A percentile compares a stretch with the other conserved stretches of the same genome.
These are phyloP conservation scores for Alternaria infectoria DNA, from an alignment of 2,329 filamentous ascomycete genomes.

Conservation along the genomic window DNA sequence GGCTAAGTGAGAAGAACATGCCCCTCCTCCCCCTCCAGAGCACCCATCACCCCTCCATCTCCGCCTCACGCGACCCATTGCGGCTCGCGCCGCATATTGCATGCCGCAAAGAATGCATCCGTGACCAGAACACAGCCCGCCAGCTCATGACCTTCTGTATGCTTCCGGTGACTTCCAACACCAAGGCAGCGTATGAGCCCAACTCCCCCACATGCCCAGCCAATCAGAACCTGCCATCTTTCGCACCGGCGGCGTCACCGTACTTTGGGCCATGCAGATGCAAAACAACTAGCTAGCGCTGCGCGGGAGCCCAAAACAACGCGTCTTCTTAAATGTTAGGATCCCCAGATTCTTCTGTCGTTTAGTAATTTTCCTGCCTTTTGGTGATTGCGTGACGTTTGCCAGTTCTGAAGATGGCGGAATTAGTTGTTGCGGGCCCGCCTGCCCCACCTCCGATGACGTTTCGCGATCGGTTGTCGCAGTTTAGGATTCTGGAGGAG, in stretches of 20 bases:
- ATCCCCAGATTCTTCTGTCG: conserved; percentile 28
- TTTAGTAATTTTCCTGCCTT: neutral
- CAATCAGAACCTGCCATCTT: conserved; percentile 44
- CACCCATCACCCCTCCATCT: conserved; percentile 5
- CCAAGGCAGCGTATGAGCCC: conserved; percentile 39
- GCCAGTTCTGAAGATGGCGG: conserved; percentile 17
- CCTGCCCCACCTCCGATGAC: conserved; percentile 25
- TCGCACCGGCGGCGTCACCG: conserved; percentile 37
- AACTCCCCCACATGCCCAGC: conserved; percentile 29
- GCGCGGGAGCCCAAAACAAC: conserved; percentile 35
- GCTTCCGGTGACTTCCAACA: conserved; percentile 33
- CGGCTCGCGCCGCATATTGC: conserved; percentile 24
- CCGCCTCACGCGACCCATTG: conserved; percentile 13
- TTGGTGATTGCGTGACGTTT: conserved; percentile 9
- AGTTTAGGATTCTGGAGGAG: conserved; percentile 47
- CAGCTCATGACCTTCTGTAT: conserved; percentile 32
- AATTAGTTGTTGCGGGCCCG: conserved; percentile 17
- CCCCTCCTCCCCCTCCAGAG: neutral
- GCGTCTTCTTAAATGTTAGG: conserved; percentile 37
- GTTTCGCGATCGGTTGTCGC: conserved; percentile 43
- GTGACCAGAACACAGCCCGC: conserved; percentile 15
- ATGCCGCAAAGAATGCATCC: conserved; percentile 13
- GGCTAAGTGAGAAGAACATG: conserved; percentile 5
- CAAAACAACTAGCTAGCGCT: conserved; percentile 36
- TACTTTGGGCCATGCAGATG: conserved; percentile 38